Evolutionary conservation across 441 rosid genomes (phyloP).

Genomic region (Cnidoscolus chayamansa): DNA sequence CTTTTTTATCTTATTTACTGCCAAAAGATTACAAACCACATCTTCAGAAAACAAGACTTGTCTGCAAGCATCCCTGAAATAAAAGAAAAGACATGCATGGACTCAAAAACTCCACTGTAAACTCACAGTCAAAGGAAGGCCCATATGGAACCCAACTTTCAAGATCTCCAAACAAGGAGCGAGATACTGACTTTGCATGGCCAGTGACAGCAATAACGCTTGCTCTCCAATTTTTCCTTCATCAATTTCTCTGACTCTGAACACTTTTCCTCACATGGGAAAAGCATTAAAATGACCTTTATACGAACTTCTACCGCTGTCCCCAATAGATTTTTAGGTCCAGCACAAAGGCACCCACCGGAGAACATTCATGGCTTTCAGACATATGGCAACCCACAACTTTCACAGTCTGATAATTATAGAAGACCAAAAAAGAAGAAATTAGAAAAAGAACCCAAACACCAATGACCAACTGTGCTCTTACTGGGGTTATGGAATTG

Average conservation of each 20-base stretch:
- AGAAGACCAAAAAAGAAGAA: background rate
- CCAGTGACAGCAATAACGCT: conserved; percentile 12
- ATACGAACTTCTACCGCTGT: background rate
- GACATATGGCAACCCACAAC: background rate
- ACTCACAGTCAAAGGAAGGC: background rate
- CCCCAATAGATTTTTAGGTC: background rate
- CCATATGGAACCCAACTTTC: conserved; percentile 1
- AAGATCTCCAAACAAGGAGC: conserved; percentile 1
- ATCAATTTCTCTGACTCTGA: conserved; percentile 6
- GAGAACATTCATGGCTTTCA: background rate
- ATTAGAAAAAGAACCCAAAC: background rate
- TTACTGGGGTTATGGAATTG: background rate
- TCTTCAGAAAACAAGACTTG: background rate
- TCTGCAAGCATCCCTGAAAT: background rate
- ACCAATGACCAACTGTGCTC: background rate
- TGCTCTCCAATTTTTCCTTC: conserved; percentile 7
- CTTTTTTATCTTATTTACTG: background rate
- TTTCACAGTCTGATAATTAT: background rate
- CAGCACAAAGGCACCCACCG: background rate
- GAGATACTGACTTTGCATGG: conserved; percentile 9
- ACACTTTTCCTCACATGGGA: conserved; percentile 15
- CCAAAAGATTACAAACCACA: background rate
- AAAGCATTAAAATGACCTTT: conserved; percentile 12
- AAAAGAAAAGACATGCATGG: background rate
- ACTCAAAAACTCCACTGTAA: background rate